These are phyloP conservation scores for Penicillium samsonianum DNA, from an alignment of 495 filamentous ascomycete species.

Conservation along the genomic window DNA sequence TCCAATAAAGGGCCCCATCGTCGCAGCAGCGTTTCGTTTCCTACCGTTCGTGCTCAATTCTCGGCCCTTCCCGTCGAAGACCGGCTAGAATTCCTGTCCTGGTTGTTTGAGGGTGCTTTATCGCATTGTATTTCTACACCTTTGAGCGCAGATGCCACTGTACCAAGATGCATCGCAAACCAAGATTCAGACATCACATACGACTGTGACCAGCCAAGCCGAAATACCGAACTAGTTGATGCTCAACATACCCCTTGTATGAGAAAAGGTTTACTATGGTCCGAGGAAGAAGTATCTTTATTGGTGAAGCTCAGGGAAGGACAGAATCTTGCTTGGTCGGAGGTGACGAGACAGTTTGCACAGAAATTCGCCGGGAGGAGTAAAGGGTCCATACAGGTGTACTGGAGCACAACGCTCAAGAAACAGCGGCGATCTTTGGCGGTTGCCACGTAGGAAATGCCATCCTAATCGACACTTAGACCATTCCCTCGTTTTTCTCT, in stretches of 20 bases:
- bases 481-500: no score
- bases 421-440: conserved; percentile 4
- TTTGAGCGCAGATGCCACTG: not conserved
- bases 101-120: conserved; percentile 16
- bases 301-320: conserved; percentile 17
- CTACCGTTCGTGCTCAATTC: conserved; percentile 16
- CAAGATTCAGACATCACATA: not conserved
- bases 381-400: conserved; percentile 3
- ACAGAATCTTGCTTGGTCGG: conserved; percentile 10
- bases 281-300: conserved; percentile 8
- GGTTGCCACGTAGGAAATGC: not conserved
- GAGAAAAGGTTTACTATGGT: conserved; percentile 12
- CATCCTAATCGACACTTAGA: no score
- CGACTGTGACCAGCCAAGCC: not conserved
- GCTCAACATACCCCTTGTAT: not conserved
- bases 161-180: not conserved
- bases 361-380: conserved; percentile 16
- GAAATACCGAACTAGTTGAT: not conserved
- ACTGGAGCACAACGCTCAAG: conserved; percentile 5
- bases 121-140: conserved; percentile 9
- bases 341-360: conserved; percentile 12
- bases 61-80: conserved; percentile 17
- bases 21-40: conserved; percentile 5
- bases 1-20: not conserved
- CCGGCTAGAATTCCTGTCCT: conserved; percentile 22